Conservation (phyloP, 257 asterid genomes). For the Capsicum baccatum region DNA sequence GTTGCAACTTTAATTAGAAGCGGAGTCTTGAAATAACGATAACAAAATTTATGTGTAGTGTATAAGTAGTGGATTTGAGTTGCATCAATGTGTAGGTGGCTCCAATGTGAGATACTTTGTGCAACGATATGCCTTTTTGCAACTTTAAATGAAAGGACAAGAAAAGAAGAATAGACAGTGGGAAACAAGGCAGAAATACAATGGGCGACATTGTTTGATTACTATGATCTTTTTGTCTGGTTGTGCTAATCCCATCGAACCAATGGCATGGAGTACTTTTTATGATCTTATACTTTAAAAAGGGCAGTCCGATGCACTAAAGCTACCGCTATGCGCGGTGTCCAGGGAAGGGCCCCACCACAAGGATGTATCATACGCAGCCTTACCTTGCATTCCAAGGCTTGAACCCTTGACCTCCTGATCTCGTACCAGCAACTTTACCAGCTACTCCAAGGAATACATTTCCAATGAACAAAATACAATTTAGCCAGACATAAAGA, state of each 20-base stretch:
- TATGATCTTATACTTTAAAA: not conserved
- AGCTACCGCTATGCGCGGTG: too few relatives aligned
- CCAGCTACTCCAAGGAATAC: not conserved
- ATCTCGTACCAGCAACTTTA: too few relatives aligned
- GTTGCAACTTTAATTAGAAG: not conserved
- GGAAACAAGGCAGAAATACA: not conserved
- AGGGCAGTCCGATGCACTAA: too few relatives aligned
- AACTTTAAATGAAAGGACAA: not conserved
- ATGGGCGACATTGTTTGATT: not conserved
- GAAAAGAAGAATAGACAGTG: not conserved
- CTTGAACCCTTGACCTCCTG: too few relatives aligned
- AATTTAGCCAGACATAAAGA: not conserved
- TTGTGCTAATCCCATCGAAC: not conserved
- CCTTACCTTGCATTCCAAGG: too few relatives aligned
- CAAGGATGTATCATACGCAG: too few relatives aligned
- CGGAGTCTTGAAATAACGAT: not conserved
- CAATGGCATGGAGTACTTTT: not conserved
- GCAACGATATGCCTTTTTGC: not conserved
- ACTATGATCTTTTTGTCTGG: not conserved
- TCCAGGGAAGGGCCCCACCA: too few relatives aligned
- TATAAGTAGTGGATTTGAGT: not conserved
- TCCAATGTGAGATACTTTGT: not conserved
- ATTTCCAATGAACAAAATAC: conserved; percentile 9
- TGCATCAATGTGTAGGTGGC: not conserved
- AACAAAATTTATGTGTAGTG: rapidly evolving